Conservation (phyloP, 2,329 filamentous ascomycete species). For the Cadophora sp. region DNA sequence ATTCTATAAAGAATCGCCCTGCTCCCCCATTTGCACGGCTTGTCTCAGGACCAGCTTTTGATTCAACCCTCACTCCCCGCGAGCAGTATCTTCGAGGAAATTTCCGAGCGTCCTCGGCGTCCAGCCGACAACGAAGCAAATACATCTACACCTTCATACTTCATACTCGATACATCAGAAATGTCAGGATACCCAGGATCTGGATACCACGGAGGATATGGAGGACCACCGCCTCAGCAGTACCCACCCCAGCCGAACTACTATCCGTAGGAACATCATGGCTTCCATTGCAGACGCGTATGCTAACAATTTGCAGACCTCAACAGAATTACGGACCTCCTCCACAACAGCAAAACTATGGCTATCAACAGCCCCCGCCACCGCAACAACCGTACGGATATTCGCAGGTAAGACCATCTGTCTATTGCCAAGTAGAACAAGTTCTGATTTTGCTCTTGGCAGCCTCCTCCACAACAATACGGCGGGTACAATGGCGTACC, state of each 20-base stretch:
- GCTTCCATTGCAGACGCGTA: conserved; percentile 41
- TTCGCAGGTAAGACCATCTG: conserved; percentile 37
- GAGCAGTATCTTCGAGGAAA: conserved; percentile 7
- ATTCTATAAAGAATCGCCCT: conserved; percentile 35
- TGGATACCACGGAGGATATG: conserved; percentile 57
- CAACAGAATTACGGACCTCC: conserved; percentile 41
- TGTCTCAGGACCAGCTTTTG: conserved; percentile 26
- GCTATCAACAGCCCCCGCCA: conserved; percentile 55
- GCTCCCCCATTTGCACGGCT: conserved; percentile 25
- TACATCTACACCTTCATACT: conserved; percentile 11
- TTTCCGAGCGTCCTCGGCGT: conserved; percentile 32
- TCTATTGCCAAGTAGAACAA: neutral
- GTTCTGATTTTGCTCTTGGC: conserved; percentile 17
- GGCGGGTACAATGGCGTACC: conserved; percentile 48
- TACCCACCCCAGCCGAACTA: conserved; percentile 50
- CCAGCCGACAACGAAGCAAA: conserved; percentile 26
- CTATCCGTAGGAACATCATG: conserved; percentile 54
- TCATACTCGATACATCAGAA: conserved; percentile 18
- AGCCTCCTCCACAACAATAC: conserved; percentile 56
- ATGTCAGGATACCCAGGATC: conserved; percentile 71
- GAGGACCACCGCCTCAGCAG: conserved; percentile 52
- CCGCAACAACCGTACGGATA: conserved; percentile 50
- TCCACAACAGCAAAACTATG: conserved; percentile 49
- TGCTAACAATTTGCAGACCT: conserved; percentile 37
- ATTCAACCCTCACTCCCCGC: conserved; percentile 14